Conservation (phyloP, 176 grass and related monocot species). For the Tillandsia fasciculata region DNA sequence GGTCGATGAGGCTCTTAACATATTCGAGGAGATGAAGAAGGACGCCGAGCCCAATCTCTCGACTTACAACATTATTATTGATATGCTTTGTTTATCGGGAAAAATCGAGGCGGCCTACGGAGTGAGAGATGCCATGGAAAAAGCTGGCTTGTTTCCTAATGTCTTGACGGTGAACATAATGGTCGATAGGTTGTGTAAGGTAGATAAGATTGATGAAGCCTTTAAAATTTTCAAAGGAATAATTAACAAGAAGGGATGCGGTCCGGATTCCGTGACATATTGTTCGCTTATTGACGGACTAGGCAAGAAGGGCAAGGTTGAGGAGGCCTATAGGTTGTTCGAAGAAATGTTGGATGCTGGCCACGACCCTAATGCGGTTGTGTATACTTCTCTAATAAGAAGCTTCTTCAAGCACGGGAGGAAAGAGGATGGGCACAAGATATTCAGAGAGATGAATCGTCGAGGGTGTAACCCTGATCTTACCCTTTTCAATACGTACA, state of each 20-base stretch:
- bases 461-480: conserved; percentile 65
- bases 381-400: conserved; percentile 78
- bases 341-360: conserved; percentile 82
- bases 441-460: conserved; percentile 82
- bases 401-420: conserved; percentile 86
- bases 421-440: conserved; percentile 97
- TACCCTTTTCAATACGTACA: conserved; percentile 86
- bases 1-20: conserved; percentile 47
- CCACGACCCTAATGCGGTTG: conserved; percentile 55
- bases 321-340: conserved; percentile 75
- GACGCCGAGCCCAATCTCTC: conserved; percentile 68
- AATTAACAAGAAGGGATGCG: conserved; percentile 46
- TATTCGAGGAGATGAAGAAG: conserved; percentile 84
- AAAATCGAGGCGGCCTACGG: conserved; percentile 61
- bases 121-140: conserved; percentile 71
- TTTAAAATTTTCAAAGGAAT: conserved; percentile 65
- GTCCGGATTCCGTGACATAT: conserved; percentile 64
- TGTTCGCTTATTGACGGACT: conserved; percentile 88
- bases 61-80: conserved; percentile 82
- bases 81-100: conserved; percentile 65
- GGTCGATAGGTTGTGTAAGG: conserved; percentile 91
- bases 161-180: conserved; percentile 83
- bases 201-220: conserved; percentile 59
- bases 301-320: conserved; percentile 75
- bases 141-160: conserved; percentile 66